These are phyloP conservation scores for Aspergillus aculeatinus DNA, from an alignment of 2,329 filamentous ascomycete species.

Conservation along the genomic window DNA sequence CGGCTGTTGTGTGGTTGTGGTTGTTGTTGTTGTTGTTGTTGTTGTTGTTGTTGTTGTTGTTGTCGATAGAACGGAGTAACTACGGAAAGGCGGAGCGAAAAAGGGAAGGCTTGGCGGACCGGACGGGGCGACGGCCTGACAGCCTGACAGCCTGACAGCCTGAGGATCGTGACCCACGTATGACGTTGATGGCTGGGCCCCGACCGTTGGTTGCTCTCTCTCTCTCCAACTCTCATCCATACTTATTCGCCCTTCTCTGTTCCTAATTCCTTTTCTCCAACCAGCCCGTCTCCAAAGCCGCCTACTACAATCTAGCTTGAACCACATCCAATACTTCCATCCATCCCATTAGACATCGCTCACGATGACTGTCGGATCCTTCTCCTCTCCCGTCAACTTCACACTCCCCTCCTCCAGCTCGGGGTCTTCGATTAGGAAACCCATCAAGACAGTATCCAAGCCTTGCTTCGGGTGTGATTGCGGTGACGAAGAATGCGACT, in stretches of 20 bases:
- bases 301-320: too few species aligned
- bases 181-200: not conserved
- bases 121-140: not conserved
- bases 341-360: not conserved
- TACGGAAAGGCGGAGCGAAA: too few species aligned
- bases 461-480: slow-evolving; percentile 45
- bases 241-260: not conserved
- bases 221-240: not conserved
- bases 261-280: not conserved
- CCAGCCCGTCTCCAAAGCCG: not conserved
- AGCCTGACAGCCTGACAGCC: not conserved
- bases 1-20: not conserved
- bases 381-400: slow-evolving; percentile 30
- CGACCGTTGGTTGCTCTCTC: not conserved
- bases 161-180: not conserved
- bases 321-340: not conserved
- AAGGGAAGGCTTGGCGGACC: not conserved
- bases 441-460: slow-evolving; percentile 40
- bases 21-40: not conserved
- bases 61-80: too few species aligned
- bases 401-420: slow-evolving; percentile 37
- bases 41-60: not conserved
- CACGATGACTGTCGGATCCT: slow-evolving; percentile 22
- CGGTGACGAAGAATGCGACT: slow-evolving; percentile 43
- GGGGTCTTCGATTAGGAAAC: slow-evolving; percentile 37